Conservation (phyloP, 1,284 basidiomycete genomes). For the Coniferiporia weirii region DNA sequence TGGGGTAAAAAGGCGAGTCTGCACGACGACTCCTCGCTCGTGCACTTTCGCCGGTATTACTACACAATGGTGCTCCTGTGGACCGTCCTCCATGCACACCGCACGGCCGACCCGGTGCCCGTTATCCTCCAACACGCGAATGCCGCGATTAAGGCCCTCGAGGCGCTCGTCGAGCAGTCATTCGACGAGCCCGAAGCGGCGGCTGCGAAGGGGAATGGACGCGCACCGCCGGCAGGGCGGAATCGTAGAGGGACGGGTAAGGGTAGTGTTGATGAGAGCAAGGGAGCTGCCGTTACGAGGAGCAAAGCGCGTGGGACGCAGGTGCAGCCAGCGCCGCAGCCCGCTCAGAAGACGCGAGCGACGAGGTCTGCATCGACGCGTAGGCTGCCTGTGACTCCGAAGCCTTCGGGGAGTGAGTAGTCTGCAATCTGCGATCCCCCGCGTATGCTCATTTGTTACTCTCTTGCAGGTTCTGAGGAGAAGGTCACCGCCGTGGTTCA, state of each 20-base stretch:
- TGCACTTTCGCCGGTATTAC: conserved; percentile 1
- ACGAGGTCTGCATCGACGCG: background rate
- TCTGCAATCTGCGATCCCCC: background rate
- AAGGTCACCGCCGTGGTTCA: background rate
- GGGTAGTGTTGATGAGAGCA: background rate
- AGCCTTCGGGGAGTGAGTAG: conserved; percentile 37
- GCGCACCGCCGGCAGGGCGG: background rate
- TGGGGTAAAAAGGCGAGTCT: background rate
- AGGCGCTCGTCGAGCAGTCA: background rate
- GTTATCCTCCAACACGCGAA: background rate
- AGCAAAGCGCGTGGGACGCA: background rate
- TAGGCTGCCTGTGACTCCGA: conserved; percentile 25
- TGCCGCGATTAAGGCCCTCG: background rate
- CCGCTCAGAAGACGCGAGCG: background rate
- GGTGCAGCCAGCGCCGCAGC: background rate
- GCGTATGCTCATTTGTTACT: background rate
- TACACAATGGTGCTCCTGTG: background rate
- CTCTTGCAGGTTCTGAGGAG: background rate
- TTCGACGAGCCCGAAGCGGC: background rate
- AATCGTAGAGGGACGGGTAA: background rate
- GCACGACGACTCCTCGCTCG: conserved; percentile 1
- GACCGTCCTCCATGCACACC: conserved; percentile 10
- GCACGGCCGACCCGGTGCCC: background rate
- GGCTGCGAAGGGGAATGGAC: background rate
- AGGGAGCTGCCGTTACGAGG: background rate